Evolutionary conservation across 352 stramenopile genomes (phyloP).

Genomic region (Phytophthora melonis): DNA sequence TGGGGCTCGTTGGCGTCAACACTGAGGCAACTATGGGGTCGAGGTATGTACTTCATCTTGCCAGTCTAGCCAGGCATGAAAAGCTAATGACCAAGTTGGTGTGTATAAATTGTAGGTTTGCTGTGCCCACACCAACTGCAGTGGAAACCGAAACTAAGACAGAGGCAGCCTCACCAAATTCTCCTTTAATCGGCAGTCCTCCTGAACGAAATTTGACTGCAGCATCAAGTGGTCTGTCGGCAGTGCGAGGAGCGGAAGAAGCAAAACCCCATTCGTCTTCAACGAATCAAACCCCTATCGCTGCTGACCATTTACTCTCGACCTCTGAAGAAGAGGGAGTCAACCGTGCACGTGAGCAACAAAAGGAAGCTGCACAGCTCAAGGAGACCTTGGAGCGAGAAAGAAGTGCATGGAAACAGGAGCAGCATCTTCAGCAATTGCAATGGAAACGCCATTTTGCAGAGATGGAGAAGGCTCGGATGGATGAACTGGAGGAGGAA

Average conservation of each 20-base stretch:
- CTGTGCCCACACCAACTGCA: constrained; percentile 1
- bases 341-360: constrained; percentile 2
- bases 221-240: constrained; percentile 16
- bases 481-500: constrained; percentile 83
- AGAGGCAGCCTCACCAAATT: background rate
- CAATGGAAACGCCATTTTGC: constrained; percentile 68
- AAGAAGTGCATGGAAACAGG: constrained; percentile 50
- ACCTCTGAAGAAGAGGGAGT: constrained; percentile 12
- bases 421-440: constrained; percentile 56
- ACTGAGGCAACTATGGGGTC: background rate
- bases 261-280: background rate
- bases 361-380: constrained; percentile 39
- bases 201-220: background rate
- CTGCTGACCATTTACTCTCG: background rate
- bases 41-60: constrained; percentile 11
- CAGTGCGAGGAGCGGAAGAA: constrained; percentile 31
- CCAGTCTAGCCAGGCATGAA: background rate
- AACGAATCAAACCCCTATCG: constrained; percentile 3
- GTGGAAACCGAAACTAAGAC: constrained; percentile 17
- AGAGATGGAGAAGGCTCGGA: constrained; percentile 66
- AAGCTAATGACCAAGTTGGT: background rate
- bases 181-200: background rate
- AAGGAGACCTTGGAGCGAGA: constrained; percentile 50
- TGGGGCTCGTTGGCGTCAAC: constrained; percentile 26
- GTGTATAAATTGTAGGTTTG: constrained; percentile 14